A percentile compares a stretch with the other conserved stretches of the same genome.
Conservation (phyloP, 2,329 filamentous ascomycete species). For the Penicillium sp. region DNA sequence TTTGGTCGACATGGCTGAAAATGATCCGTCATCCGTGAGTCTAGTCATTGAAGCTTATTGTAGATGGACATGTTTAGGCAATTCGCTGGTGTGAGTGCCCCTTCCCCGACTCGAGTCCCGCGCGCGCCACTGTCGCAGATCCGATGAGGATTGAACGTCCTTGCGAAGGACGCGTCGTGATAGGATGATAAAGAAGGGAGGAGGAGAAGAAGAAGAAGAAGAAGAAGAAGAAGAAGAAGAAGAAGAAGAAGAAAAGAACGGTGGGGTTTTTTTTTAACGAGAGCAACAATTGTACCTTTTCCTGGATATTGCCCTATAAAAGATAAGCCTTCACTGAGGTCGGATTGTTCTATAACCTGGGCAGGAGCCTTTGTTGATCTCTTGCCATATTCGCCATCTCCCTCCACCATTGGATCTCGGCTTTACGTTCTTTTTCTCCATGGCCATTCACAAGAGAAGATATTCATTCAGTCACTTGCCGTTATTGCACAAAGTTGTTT, state of each 20-base stretch:
- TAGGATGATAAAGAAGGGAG: background rate
- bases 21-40: background rate
- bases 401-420: too few relatives aligned
- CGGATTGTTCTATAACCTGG: too few relatives aligned
- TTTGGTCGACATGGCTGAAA: too few relatives aligned
- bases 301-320: too few relatives aligned
- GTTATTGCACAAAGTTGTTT: background rate
- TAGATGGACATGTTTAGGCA: background rate
- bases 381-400: too few relatives aligned
- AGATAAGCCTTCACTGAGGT: too few relatives aligned
- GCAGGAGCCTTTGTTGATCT: too few relatives aligned
- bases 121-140: conserved; percentile 19
- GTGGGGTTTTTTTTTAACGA: too few relatives aligned
- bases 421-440: background rate
- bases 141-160: conserved; percentile 23
- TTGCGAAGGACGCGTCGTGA: background rate
- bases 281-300: too few relatives aligned
- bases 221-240: too few relatives aligned
- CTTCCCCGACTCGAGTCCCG: background rate
- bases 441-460: background rate
- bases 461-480: background rate
- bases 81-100: background rate
- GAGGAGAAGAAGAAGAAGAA: too few relatives aligned
- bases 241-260: too few relatives aligned
- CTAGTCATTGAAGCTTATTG: background rate